Evolutionary conservation across 768 basidiomycete genomes (phyloP).

Genomic region (Mycena belliarum): DNA sequence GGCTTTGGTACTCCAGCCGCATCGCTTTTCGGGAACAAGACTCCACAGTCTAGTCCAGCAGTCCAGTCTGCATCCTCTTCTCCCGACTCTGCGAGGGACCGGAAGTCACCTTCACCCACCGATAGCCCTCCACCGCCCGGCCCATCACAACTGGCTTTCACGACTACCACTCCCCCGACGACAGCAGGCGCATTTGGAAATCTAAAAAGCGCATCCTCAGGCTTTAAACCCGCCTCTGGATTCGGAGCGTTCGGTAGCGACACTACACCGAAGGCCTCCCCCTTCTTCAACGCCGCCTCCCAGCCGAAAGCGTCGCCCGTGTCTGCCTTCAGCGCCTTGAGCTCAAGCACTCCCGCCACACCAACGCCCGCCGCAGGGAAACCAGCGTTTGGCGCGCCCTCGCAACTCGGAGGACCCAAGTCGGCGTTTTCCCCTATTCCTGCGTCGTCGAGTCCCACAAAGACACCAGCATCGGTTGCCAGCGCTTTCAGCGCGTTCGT

Average conservation of each 20-base stretch:
- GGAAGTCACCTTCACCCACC: constrained; percentile 19
- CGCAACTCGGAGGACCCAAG: constrained; percentile 34
- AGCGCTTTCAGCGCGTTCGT: constrained; percentile 58
- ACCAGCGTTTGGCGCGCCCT: constrained; percentile 42
- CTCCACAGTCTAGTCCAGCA: constrained; percentile 7
- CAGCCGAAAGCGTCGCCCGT: constrained; percentile 33
- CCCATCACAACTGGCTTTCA: constrained; percentile 15
- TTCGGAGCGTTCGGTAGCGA: constrained; percentile 46
- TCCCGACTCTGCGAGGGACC: constrained; percentile 22
- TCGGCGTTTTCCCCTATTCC: constrained; percentile 33
- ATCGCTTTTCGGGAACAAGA: constrained; percentile 12
- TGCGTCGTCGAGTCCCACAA: constrained; percentile 21
- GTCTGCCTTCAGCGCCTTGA: constrained; percentile 36
- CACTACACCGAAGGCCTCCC: constrained; percentile 44
- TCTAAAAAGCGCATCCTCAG: constrained; percentile 35
- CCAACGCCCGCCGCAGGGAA: constrained; percentile 25
- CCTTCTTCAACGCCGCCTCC: constrained; percentile 49
- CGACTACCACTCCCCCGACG: constrained; percentile 27
- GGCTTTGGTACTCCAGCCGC: constrained; percentile 1
- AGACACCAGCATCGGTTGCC: constrained; percentile 30
- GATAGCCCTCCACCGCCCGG: constrained; percentile 19
- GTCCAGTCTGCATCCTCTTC: constrained; percentile 24
- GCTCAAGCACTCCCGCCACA: constrained; percentile 18
- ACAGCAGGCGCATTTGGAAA: constrained; percentile 41
- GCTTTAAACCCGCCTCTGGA: constrained; percentile 40